Conservation (phyloP, 352 stramenopile species). For the Phytophthora parvispora region DNA sequence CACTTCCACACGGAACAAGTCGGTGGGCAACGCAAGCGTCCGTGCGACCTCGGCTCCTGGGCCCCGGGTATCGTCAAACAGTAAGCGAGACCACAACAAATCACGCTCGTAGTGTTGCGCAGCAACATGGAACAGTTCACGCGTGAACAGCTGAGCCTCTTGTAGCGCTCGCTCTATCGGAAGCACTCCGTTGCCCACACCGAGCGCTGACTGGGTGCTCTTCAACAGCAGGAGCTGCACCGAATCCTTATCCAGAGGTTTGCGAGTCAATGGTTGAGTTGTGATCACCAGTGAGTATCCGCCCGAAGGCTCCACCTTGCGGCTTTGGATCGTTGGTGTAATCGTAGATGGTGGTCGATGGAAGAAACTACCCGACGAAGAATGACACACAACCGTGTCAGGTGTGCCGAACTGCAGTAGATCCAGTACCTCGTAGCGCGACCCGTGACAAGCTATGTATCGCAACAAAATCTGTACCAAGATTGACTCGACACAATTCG, state of each 20-base stretch:
- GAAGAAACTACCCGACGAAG: constrained; percentile 82
- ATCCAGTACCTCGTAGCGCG: constrained; percentile 86
- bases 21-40: constrained; percentile 55
- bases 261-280: constrained; percentile 62
- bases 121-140: constrained; percentile 84
- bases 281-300: constrained; percentile 87
- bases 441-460: constrained; percentile 88
- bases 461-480: constrained; percentile 83
- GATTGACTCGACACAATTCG: constrained; percentile 77
- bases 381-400: constrained; percentile 86
- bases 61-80: constrained; percentile 74
- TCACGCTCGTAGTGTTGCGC: constrained; percentile 89
- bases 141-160: constrained; percentile 81
- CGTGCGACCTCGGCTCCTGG: constrained; percentile 62
- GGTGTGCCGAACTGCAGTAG: constrained; percentile 89
- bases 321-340: constrained; percentile 28
- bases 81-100: constrained; percentile 85
- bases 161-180: constrained; percentile 72
- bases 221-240: constrained; percentile 81
- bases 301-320: constrained; percentile 25
- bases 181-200: constrained; percentile 63
- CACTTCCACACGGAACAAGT: constrained; percentile 81
- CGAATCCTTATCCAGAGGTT: constrained; percentile 69
- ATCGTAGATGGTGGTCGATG: constrained; percentile 54
- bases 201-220: constrained; percentile 45